A percentile compares a stretch with the other conserved stretches of the same genome.
Evolutionary conservation across 768 basidiomycete genomes (phyloP).

Genomic region (Agrocybe pediades): DNA sequence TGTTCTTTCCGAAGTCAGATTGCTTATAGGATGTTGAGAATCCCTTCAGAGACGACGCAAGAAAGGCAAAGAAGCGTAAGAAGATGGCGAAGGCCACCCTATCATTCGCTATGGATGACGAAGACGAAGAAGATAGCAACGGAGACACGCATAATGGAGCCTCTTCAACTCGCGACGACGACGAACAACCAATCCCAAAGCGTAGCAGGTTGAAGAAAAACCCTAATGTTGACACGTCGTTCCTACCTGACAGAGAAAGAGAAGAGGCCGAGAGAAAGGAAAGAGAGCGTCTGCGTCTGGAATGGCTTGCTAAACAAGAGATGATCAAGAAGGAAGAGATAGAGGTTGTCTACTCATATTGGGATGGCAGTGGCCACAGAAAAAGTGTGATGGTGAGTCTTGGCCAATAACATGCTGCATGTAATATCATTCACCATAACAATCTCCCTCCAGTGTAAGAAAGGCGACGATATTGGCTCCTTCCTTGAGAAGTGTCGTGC

Average conservation of each 20-base stretch:
- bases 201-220: slow-evolving; percentile 89
- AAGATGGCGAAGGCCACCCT: slow-evolving; percentile 86
- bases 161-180: slow-evolving; percentile 39
- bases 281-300: slow-evolving; percentile 83
- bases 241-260: slow-evolving; percentile 96
- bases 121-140: slow-evolving; percentile 42
- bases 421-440: no score
- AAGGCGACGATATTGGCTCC: slow-evolving; percentile 84
- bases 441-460: slow-evolving; percentile 85
- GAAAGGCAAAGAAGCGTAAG: slow-evolving; percentile 90
- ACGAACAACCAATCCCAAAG: slow-evolving; percentile 57
- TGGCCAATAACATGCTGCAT: background rate
- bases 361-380: slow-evolving; percentile 98
- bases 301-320: slow-evolving; percentile 81
- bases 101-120: slow-evolving; percentile 91
- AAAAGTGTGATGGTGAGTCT: slow-evolving; percentile 85
- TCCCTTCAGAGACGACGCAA: slow-evolving; percentile 85
- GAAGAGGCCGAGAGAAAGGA: slow-evolving; percentile 91
- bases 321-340: slow-evolving; percentile 72
- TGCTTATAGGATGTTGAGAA: slow-evolving; percentile 80
- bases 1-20: slow-evolving; percentile 35
- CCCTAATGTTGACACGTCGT: slow-evolving; percentile 95
- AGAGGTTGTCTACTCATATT: slow-evolving; percentile 94
- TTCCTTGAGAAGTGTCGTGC: slow-evolving; percentile 93
- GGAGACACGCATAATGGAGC: slow-evolving; percentile 29